A percentile compares a stretch with the other conserved stretches of the same genome.
Conservation (phyloP, 2,329 filamentous ascomycete species). For the Venturia carpophila region DNA sequence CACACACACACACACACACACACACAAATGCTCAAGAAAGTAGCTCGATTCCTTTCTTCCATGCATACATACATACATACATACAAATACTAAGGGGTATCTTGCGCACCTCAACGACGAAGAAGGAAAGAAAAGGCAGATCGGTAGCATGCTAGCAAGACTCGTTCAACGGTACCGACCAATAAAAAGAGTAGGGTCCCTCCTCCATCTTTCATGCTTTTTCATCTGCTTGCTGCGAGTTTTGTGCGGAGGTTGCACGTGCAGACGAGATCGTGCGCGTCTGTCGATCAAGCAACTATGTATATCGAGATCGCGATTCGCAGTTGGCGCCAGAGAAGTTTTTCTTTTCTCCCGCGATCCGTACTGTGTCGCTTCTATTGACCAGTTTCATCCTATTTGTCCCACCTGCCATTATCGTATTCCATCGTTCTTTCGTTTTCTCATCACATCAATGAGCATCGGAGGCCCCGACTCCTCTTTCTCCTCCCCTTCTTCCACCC, state of each 20-base stretch:
- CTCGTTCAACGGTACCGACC: background rate
- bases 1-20: too few species aligned
- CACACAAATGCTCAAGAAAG: background rate
- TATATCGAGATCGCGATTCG: background rate
- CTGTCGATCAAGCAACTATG: background rate
- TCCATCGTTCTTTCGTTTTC: background rate
- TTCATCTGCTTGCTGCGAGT: background rate
- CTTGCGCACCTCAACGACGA: constrained; percentile 1
- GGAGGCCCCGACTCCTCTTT: constrained; percentile 4
- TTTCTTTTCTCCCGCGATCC: background rate
- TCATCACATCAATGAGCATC: constrained; percentile 17
- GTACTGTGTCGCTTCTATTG: background rate
- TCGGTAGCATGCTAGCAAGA: background rate
- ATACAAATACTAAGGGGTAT: constrained; percentile 4
- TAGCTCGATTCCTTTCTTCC: background rate
- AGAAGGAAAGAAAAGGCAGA: background rate
- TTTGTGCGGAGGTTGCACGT: background rate
- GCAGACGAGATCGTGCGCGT: background rate
- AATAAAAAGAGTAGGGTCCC: background rate
- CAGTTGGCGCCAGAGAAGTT: background rate
- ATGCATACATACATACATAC: too few species aligned
- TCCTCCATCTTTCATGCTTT: background rate
- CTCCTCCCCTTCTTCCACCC: background rate
- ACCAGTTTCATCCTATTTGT: background rate
- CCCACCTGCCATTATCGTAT: constrained; percentile 3